Evolutionary conservation across 108 stramenopile genomes (phyloP).

Genomic region (Mayamaea pseudoterrestris): DNA sequence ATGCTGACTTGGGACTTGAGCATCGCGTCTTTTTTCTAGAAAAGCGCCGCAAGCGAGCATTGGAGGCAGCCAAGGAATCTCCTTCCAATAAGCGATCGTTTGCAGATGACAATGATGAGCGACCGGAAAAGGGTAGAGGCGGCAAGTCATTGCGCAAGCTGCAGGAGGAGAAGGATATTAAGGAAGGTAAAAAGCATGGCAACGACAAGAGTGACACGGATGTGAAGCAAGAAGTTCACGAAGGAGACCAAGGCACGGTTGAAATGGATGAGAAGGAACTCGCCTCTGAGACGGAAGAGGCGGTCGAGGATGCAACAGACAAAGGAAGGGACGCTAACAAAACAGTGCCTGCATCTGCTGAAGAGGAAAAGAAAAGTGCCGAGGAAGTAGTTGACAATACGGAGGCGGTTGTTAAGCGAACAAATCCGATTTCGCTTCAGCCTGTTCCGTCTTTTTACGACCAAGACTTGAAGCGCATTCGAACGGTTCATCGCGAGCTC

Average conservation of each 20-base stretch:
- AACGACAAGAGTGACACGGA: constrained; percentile 10
- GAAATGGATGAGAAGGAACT: background rate
- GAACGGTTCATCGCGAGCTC: constrained; percentile 39
- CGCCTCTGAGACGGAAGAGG: background rate
- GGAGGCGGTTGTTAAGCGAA: constrained; percentile 15
- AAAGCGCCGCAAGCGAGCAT: constrained; percentile 27
- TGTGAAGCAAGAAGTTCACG: background rate
- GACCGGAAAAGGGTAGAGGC: background rate
- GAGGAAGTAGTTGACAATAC: constrained; percentile 2
- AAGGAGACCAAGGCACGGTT: background rate
- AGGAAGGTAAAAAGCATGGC: constrained; percentile 9
- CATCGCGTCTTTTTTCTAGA: constrained; percentile 51
- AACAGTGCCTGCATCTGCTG: constrained; percentile 2
- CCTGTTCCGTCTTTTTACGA: constrained; percentile 62
- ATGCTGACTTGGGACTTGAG: constrained; percentile 51
- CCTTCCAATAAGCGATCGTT: background rate
- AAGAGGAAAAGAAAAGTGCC: constrained; percentile 7
- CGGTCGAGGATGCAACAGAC: background rate
- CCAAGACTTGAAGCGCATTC: constrained; percentile 46
- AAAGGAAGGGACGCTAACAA: constrained; percentile 10
- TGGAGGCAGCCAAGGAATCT: background rate
- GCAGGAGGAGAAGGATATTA: constrained; percentile 3
- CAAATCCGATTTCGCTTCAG: constrained; percentile 37
- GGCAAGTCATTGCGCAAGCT: background rate
- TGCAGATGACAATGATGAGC: background rate